Base-by-base conservation (phyloP, 2,329 filamentous ascomycete species). In the Leptographium procerum region DNA sequence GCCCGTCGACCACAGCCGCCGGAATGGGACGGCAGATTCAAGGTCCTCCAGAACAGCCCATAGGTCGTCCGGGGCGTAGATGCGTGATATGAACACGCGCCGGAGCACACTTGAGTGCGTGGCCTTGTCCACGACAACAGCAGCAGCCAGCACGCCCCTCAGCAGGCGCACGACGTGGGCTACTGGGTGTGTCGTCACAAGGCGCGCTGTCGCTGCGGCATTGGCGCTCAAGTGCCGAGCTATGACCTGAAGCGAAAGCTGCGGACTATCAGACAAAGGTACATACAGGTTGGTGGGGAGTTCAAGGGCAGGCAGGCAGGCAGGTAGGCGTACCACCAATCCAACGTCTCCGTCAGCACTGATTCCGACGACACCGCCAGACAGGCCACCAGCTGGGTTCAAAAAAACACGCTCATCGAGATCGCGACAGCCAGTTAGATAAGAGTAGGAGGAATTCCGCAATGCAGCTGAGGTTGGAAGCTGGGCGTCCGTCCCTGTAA, bases 41-140 rank as follows among this genome's bases (percentile, higher is more conserved):
- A 54, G 56, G 63, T 85, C 83, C 2, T 66, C 68, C 36, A 85
- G 64, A 1, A 80, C 80, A 65, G 85, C 80, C 73, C 73, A 77
- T 22, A 85, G 63, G 0, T 83, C 83, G 52, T 83, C 75, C 13
- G 82, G 63, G 60, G 84, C 81, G 62, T 85, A 85, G 1, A 85
- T 75, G 28, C 78, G 73, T 28, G 79, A 79, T 31, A 85, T 72
- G 34, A 76, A 73, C 4, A 84, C 75, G 52, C 72, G 71, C 52
- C 79, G 76, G 4, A 86, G 69, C 34, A 65, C 66, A 9, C 33
- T 57, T 53, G 34, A 29, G 9, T 28, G n/a, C 57, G 3, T 55
- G 54, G 22, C 50, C 16, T 8, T 19, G 16, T 22, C 55, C 5
- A 2, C 19, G 9, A 5, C 28, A 24, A 6, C 16, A 62, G 50